Base-by-base conservation (phyloP, 139 green algal species). In the Desmodesmus armatus region DNA sequence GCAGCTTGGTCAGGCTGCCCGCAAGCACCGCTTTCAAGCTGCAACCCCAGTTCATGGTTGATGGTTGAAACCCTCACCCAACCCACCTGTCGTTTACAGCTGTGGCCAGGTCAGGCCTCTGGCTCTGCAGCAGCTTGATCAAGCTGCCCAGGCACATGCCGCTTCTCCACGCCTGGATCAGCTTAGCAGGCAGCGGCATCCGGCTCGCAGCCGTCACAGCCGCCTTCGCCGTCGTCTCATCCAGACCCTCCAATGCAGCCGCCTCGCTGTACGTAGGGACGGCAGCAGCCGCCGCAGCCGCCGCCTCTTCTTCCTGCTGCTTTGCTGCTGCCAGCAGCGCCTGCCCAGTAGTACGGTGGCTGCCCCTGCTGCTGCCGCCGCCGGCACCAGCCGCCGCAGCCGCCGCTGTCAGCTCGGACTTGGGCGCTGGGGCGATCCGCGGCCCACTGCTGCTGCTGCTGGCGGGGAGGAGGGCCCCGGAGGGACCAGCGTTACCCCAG, bases 141-240 rank as follows among this genome's bases (percentile, higher is more conserved):
- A 81, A 77, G 71, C 40, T 66, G 0, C 71, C 35, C 29, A 87
- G 58, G 29, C 51, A 47, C 41, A 67, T 19, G 39, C 72, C 72
- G n/a, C 43, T 43, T n/a, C 82, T 37, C 82, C 71, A 82, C 0
- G 82, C 82, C n/a, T 70, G 29, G 33, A 87, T 76, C 29, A 87
- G 44, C 58, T 82, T 82, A 9, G 71, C 71, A 2, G 82, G 71
- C 43, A 82, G 55, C 58, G 71, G 58, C 82, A 76, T 75, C 53
- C 82, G 40, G 41, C 71, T 74, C 39, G 70, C 71, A 43, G 82
- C 82, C 31, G 55, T 49, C 51, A 65, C 71, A 51, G 70, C 70
- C 51, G 71, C 69, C 82, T 75, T 76, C 13, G 78, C 78, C 3
- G 78, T 76, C 11, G 63, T 62, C n/a, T 39, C 41, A 65, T 75